Percentiles rank a stretch among this genome's conserved stretches.
phyloP scores from a whole-genome alignment of 192 early-diverging fungal genomes.

The Backusella tuberculispora region DNA sequence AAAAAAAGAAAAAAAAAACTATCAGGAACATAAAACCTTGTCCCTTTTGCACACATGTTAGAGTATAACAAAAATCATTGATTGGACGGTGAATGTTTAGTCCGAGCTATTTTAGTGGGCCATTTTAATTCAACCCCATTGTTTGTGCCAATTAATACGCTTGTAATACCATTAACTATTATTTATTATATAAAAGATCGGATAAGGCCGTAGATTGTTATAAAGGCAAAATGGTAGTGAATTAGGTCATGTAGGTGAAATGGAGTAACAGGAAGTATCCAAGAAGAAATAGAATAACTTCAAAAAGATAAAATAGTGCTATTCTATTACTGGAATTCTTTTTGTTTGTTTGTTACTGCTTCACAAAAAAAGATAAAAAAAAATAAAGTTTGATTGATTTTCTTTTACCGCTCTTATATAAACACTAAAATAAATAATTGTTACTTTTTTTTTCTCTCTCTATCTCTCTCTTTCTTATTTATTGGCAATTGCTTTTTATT shows the following conservation, averaged over 20 bases:
- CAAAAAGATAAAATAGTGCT: neutral
- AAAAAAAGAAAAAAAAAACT: neutral
- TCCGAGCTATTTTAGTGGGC: neutral
- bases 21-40: neutral
- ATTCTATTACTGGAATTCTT: neutral
- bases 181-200: neutral
- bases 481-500: neutral
- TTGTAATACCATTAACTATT: neutral
- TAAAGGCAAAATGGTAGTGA: neutral
- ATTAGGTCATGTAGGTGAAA: neutral
- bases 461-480: neutral
- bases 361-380: constrained; percentile 1
- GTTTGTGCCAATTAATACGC: neutral
- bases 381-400: constrained; percentile 12
- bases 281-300: neutral
- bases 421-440: neutral
- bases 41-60: neutral
- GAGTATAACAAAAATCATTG: neutral
- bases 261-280: neutral
- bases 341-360: constrained; percentile 1
- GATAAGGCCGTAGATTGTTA: neutral
- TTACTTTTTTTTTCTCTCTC: neutral
- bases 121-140: neutral
- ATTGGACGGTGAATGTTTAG: neutral
- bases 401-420: constrained; percentile 2